phyloP scores from a whole-genome alignment of 2,329 filamentous ascomycete genomes.

The Botrytis galanthina region DNA sequence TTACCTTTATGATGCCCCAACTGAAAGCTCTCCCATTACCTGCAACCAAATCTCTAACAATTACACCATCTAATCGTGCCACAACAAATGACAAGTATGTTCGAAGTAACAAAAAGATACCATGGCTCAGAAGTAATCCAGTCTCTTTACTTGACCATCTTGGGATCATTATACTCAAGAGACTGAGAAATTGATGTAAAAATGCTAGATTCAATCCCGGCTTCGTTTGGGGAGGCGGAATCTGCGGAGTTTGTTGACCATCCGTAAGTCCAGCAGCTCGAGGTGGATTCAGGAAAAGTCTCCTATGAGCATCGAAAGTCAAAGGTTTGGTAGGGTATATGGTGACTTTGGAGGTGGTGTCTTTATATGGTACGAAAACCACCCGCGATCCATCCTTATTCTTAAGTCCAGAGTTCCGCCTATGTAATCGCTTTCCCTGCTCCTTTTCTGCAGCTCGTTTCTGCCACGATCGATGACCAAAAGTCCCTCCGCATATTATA shows the following conservation, averaged over 20 bases:
- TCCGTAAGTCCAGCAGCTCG: conserved; percentile 75
- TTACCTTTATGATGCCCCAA: conserved; percentile 78
- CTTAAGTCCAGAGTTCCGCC: conserved; percentile 87
- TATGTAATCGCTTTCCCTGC: conserved; percentile 75
- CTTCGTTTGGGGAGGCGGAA: conserved; percentile 87
- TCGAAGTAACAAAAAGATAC: conserved; percentile 82
- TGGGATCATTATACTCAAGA: conserved; percentile 97
- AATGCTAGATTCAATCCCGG: conserved; percentile 94
- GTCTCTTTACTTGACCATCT: conserved; percentile 95
- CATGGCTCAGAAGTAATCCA: conserved; percentile 82
- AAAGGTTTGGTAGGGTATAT: conserved; percentile 87
- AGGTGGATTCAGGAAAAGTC: conserved; percentile 89
- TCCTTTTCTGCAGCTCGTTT: conserved; percentile 73
- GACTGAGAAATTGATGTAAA: conserved; percentile 90
- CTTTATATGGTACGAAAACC: conserved; percentile 91
- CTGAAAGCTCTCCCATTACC: conserved; percentile 87
- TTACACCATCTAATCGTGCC: conserved; percentile 89
- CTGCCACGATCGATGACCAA: conserved; percentile 75
- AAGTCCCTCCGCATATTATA: conserved; percentile 76
- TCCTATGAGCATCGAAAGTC: conserved; percentile 93
- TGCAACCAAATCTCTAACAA: conserved; percentile 93
- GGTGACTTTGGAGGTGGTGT: conserved; percentile 83
- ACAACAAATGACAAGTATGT: conserved; percentile 95
- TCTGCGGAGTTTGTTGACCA: conserved; percentile 57
- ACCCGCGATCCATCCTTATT: conserved; percentile 94